Base-by-base conservation (phyloP, 768 basidiomycete species). In the Tricholomella constricta region DNA sequence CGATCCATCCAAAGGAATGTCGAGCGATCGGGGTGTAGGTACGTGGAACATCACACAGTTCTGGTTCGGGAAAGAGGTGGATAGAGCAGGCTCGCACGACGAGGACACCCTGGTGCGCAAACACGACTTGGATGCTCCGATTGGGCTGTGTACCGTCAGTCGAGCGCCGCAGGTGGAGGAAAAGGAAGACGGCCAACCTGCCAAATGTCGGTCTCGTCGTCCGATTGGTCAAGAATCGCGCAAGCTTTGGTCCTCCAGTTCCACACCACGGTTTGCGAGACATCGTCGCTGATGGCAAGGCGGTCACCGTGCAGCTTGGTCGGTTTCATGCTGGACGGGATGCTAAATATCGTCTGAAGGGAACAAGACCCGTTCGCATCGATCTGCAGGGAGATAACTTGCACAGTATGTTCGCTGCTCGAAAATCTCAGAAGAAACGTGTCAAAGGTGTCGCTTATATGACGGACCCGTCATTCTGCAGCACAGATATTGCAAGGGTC, bases 1-100 rank as follows among this genome's bases (percentile, higher is more conserved):
- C 86, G 12, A 86, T 78, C 86, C 86, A 88, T 14, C 86, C 86
- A 58, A 86, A 86, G 2, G 81, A 80, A 56, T 81, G 77, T 2
- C 58, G 61, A 1, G 75, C 77, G 34, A 75, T 62, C 0, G 78
- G 71, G 1, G 60, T 47, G 48, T 79, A 75, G 0, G 69, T 51
- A 3, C 52, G 48, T 3, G 64, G 60, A 0, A 34, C 54, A 7
- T 44, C 37, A 7, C 53, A 55, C 25, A 85, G 72, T 2, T 51
- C 57, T 0, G 85, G 84, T 12, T 72, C 66, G 1, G 74, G 71
- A 52, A 86, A 88, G 7, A 85, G 70, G 51, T 80, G 74, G 4
- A 87, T 67, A 0, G 83, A 83, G 10, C 78, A 79, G 7, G 82
- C 82, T 32, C 86, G 75, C 40, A 81, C 80, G 54, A 88, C 79